Evolutionary conservation across 2,329 filamentous ascomycete genomes (phyloP).

Genomic region (Ascochyta pisi): DNA sequence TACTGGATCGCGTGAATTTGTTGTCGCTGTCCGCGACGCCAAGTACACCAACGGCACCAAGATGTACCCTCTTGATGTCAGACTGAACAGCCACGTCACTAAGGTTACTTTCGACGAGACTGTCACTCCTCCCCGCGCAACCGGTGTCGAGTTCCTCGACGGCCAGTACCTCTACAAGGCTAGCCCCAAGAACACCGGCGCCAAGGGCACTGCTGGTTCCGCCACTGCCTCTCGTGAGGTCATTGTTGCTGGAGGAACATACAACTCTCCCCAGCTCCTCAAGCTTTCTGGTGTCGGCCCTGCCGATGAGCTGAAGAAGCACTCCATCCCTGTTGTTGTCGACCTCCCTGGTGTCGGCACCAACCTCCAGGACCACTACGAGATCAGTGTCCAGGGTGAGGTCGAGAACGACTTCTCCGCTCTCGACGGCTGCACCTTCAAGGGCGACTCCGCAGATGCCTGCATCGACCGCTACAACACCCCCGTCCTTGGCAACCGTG

Average conservation of each 20-base stretch:
- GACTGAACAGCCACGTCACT: slow-evolving; percentile 68
- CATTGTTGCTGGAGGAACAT: slow-evolving; percentile 58
- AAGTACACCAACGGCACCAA: slow-evolving; percentile 58
- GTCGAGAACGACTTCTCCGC: slow-evolving; percentile 45
- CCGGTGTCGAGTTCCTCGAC: slow-evolving; percentile 53
- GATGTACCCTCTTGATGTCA: slow-evolving; percentile 64
- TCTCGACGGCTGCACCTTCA: slow-evolving; percentile 52
- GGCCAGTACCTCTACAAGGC: slow-evolving; percentile 54
- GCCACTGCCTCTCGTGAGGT: slow-evolving; percentile 42
- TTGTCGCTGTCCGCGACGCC: slow-evolving; percentile 59
- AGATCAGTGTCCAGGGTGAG: slow-evolving; percentile 57
- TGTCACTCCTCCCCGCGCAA: slow-evolving; percentile 60
- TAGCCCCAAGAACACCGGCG: slow-evolving; percentile 43
- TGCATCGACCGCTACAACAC: slow-evolving; percentile 55
- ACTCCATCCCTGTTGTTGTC: slow-evolving; percentile 61
- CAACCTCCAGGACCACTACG: slow-evolving; percentile 70
- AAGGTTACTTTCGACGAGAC: slow-evolving; percentile 71
- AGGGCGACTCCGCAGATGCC: slow-evolving; percentile 50
- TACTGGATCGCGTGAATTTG: slow-evolving; percentile 63
- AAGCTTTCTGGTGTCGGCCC: slow-evolving; percentile 69
- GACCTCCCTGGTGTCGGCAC: slow-evolving; percentile 69
- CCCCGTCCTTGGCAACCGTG: slow-evolving; percentile 53
- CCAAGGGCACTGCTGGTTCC: slow-evolving; percentile 48
- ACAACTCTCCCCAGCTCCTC: slow-evolving; percentile 70
- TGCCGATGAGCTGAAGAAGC: slow-evolving; percentile 57